Evolutionary conservation across 2,329 filamentous ascomycete species (phyloP), one percentile per base, ranked within the genome.

Genomic region (Fusarium humuli): DNA sequence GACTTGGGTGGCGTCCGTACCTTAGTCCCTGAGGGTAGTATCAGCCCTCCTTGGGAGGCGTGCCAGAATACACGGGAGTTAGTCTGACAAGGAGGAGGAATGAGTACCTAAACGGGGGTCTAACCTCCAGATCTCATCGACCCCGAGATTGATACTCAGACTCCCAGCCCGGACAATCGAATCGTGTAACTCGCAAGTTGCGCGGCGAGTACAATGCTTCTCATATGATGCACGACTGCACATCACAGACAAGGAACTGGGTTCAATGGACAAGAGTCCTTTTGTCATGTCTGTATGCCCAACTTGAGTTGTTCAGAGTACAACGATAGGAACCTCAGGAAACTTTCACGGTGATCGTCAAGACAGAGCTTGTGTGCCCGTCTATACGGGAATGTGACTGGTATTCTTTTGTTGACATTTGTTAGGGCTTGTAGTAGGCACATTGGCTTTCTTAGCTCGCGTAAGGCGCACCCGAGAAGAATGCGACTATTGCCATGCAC

Each of bases 221-320:
- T 50, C 54, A 49, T 47, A 57, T 34, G 23, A 37, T 52, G 34
- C 46, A 67, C 18, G 44, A 44, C 56, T 54, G 58, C 46, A 54
- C n/a, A 34, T 49, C 41, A 60, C 30, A 23, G 53, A 65, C 68
- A 71, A 49, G 67, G 56, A 55, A 37, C 46, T 60, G 44, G 59
- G 44, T 57, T 27, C 12, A 52, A 56, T 30, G 42, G 14, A 55
- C 29, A 20, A 64, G 34, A 53, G 44, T 10, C 37, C 55, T 61
- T 60, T 60, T 67, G 25, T 53, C 29, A 49, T 65, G 63, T 65
- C 64, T 61, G 55, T 42, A 30, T 71, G 55, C 55, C 68, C 64
- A 42, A 65, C 64, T 18, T 42, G 52, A 60, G 23, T n/a, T 54
- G 59, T 70, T 44, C 50, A 42, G 57, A 37, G 48, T 25, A 49